Evolutionary conservation across 352 stramenopile genomes (phyloP).

Genomic region (Discostella stelligera): DNA sequence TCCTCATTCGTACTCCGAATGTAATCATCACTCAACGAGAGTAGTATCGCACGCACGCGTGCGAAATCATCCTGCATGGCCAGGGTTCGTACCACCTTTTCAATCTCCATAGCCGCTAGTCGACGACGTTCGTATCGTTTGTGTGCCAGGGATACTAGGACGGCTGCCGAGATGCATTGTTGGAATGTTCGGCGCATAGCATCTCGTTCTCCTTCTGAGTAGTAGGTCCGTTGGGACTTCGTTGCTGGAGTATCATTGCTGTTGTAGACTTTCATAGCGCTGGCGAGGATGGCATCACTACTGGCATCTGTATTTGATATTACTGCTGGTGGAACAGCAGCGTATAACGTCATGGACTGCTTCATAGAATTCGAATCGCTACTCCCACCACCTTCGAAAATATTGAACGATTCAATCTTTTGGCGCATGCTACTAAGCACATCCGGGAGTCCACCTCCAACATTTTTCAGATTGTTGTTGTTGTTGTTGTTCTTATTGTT

Average conservation of each 20-base stretch:
- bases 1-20: slow-evolving; percentile 77
- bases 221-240: slow-evolving; percentile 42
- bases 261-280: neutral
- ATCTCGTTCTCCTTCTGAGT: slow-evolving; percentile 65
- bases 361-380: slow-evolving; percentile 28
- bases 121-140: slow-evolving; percentile 80
- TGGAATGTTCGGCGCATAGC: slow-evolving; percentile 72
- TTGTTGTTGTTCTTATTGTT: neutral
- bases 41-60: slow-evolving; percentile 72
- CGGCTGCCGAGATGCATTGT: slow-evolving; percentile 74
- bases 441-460: slow-evolving; percentile 61
- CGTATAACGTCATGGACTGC: neutral
- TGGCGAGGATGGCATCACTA: neutral
- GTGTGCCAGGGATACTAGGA: slow-evolving; percentile 78
- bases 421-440: slow-evolving; percentile 73
- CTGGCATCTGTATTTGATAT: neutral
- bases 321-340: neutral
- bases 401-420: slow-evolving; percentile 76
- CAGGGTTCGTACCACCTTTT: slow-evolving; percentile 77
- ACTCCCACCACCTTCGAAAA: slow-evolving; percentile 54
- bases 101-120: slow-evolving; percentile 83
- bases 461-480: slow-evolving; percentile 12
- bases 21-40: slow-evolving; percentile 81
- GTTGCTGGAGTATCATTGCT: neutral
- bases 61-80: slow-evolving; percentile 69